These are phyloP conservation scores for Penstemon davidsonii DNA, from an alignment of 257 asterid species.

Conservation along the genomic window DNA sequence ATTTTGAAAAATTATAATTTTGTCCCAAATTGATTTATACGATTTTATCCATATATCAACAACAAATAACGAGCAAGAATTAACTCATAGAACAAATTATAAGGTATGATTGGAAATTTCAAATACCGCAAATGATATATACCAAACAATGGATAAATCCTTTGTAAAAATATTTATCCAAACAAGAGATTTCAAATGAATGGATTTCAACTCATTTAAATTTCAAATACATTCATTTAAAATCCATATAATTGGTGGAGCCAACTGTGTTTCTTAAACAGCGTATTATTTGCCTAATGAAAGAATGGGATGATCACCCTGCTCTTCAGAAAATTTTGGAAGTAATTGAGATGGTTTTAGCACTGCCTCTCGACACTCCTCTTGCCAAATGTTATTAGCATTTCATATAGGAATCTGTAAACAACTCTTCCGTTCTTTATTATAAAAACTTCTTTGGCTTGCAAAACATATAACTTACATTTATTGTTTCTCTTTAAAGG, in stretches of 20 bases:
- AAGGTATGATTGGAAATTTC: no score
- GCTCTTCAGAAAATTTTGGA: constrained; percentile 69
- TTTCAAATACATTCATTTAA: no score
- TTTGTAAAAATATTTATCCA: no score
- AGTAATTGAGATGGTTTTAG: constrained; percentile 72
- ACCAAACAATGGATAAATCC: no score
- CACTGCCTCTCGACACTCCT: constrained; percentile 77
- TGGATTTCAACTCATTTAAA: no score
- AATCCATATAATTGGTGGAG: constrained; percentile 85
- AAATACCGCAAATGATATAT: no score
- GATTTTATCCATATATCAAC: no score
- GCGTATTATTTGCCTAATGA: constrained; percentile 45
- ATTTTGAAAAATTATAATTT: no score
- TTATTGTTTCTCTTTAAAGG: constrained; percentile 45
- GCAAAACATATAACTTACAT: constrained; percentile 21
- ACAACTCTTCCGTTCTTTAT: neutral
- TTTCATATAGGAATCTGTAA: neutral
- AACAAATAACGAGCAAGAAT: no score
- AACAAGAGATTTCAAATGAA: no score
- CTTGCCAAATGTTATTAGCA: constrained; percentile 58
- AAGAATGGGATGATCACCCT: constrained; percentile 72
- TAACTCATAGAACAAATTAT: no score
- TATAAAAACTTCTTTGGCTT: neutral
- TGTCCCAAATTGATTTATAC: no score
- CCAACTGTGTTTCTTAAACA: constrained; percentile 61